A percentile compares a stretch with the other conserved stretches of the same genome.
phyloP scores from a whole-genome alignment of 352 stramenopile genomes.

The Pythium pyrilobum region DNA sequence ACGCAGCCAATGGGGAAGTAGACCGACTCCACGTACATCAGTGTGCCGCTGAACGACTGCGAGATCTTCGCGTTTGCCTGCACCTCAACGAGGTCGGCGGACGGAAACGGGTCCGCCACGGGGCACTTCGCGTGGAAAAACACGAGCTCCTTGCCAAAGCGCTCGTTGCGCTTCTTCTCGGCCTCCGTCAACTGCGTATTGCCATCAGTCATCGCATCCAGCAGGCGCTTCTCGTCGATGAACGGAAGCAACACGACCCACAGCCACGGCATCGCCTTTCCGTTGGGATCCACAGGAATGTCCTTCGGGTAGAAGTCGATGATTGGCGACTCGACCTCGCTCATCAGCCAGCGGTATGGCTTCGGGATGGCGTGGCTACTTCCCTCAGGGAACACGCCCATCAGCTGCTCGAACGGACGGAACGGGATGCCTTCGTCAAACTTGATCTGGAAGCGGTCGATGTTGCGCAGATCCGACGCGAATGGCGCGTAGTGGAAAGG shows the following conservation, averaged over 20 bases:
- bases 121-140: constrained; percentile 76
- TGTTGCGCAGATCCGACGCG: constrained; percentile 89
- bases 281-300: constrained; percentile 97
- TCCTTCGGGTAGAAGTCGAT: constrained; percentile 96
- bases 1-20: constrained; percentile 72
- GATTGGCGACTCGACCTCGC: constrained; percentile 93
- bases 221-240: constrained; percentile 95
- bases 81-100: constrained; percentile 34
- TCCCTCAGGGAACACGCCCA: constrained; percentile 96
- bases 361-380: constrained; percentile 93
- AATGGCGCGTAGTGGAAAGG: constrained; percentile 99
- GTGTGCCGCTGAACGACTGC: constrained; percentile 59
- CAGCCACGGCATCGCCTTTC: constrained; percentile 98
- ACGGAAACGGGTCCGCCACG: constrained; percentile 36
- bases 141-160: constrained; percentile 76
- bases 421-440: constrained; percentile 96
- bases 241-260: constrained; percentile 99
- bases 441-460: constrained; percentile 85
- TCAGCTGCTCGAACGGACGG: constrained; percentile 96
- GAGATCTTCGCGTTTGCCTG: constrained; percentile 45
- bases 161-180: constrained; percentile 81
- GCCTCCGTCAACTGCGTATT: constrained; percentile 64
- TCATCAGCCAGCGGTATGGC: constrained; percentile 95
- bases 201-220: constrained; percentile 81
- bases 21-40: constrained; percentile 67